Percentiles rank a stretch among this genome's conserved stretches.
phyloP scores from a whole-genome alignment of 257 asterid genomes.

The Asclepias syriaca region DNA sequence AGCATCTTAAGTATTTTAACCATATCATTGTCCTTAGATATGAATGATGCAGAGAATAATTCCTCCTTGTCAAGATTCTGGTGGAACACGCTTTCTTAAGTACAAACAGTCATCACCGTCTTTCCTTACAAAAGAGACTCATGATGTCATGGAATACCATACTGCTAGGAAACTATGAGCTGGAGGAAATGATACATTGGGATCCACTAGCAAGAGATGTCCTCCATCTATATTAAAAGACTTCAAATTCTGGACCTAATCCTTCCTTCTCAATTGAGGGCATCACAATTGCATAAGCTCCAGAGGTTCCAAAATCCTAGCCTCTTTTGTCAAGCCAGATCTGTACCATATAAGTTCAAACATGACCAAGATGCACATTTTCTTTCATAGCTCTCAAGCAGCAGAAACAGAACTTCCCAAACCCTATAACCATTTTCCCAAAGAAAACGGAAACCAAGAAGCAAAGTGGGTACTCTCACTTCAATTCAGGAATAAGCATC shows the following conservation, averaged over 20 bases:
- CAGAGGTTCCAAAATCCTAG: conserved; percentile 20
- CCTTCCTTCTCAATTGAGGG: conserved; percentile 17
- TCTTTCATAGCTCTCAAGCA: conserved; percentile 17
- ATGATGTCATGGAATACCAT: conserved; percentile 9
- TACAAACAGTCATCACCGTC: not conserved
- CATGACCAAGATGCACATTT: conserved; percentile 25
- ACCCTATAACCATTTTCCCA: conserved; percentile 3
- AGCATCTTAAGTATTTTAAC: not conserved
- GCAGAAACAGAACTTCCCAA: conserved; percentile 12
- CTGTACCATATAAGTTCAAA: conserved; percentile 31
- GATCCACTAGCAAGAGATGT: conserved; percentile 7
- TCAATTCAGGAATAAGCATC: not conserved
- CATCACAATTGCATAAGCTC: conserved; percentile 20
- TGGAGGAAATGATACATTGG: conserved; percentile 9
- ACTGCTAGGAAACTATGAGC: conserved; percentile 5
- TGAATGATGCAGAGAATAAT: conserved; percentile 4
- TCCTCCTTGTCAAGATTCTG: not conserved
- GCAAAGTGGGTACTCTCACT: not conserved
- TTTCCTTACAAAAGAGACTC: conserved; percentile 24
- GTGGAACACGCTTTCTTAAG: conserved; percentile 10
- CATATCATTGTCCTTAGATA: conserved; percentile 1
- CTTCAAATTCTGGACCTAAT: conserved; percentile 10
- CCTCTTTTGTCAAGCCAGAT: conserved; percentile 28
- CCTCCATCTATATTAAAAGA: conserved; percentile 14
- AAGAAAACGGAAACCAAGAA: not conserved